phyloP scores from a whole-genome alignment of 2,329 filamentous ascomycete species.

The Mycosphaerelloides madeirae region DNA sequence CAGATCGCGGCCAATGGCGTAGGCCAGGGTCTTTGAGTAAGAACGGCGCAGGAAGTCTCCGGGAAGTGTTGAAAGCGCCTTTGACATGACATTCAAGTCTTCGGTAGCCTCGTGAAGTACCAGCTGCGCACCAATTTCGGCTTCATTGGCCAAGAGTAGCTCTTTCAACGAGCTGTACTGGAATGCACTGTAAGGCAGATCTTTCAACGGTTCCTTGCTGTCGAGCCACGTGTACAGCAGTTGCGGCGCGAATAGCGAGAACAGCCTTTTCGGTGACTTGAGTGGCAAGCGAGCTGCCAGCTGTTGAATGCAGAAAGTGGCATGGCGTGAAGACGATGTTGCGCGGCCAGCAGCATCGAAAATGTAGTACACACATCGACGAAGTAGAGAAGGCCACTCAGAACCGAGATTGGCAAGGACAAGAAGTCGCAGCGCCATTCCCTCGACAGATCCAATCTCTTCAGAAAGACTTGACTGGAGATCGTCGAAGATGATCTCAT shows the following conservation, averaged over 20 bases:
- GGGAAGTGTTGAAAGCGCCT: constrained; percentile 51
- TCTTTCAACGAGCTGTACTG: constrained; percentile 65
- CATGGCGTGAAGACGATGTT: constrained; percentile 60
- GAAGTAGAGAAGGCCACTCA: constrained; percentile 77
- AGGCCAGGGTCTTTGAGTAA: constrained; percentile 77
- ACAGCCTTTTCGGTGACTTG: constrained; percentile 63
- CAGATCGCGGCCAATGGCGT: constrained; percentile 75
- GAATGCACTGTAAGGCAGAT: constrained; percentile 82
- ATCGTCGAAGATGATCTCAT: constrained; percentile 62
- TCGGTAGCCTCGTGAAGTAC: constrained; percentile 72
- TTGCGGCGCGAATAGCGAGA: constrained; percentile 80
- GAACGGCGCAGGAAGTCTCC: constrained; percentile 58
- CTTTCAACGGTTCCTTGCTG: constrained; percentile 51
- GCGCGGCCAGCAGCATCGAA: constrained; percentile 84
- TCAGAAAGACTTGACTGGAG: constrained; percentile 73
- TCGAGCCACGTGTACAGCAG: constrained; percentile 88
- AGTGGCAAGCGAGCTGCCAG: constrained; percentile 65
- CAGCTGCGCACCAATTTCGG: constrained; percentile 74
- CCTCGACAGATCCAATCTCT: constrained; percentile 67
- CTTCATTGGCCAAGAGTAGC: constrained; percentile 65
- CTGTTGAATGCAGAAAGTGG: constrained; percentile 62
- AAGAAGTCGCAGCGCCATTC: constrained; percentile 77
- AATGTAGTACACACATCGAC: constrained; percentile 85
- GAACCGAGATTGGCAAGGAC: constrained; percentile 73
- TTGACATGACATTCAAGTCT: constrained; percentile 57